These are phyloP conservation scores for Talaromyces funiculosus DNA, from an alignment of 2,329 filamentous ascomycete species.

Conservation along the genomic window DNA sequence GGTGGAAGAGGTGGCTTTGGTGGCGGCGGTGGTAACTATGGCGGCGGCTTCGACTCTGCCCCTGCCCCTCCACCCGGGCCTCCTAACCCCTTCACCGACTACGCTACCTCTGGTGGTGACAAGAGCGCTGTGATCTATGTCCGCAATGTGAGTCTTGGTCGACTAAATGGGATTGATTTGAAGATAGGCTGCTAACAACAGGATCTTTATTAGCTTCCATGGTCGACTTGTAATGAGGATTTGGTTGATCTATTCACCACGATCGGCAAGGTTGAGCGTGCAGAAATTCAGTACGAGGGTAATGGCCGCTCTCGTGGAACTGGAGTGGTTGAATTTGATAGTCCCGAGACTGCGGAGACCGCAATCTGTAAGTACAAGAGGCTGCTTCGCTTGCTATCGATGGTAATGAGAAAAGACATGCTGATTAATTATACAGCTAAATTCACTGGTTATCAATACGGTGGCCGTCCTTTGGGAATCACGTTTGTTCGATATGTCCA, in stretches of 20 bases:
- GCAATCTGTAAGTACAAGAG: constrained; percentile 59
- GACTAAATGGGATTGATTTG: background rate
- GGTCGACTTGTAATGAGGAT: constrained; percentile 98
- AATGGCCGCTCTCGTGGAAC: constrained; percentile 92
- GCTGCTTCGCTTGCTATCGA: background rate
- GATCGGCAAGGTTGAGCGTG: constrained; percentile 94
- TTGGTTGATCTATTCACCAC: constrained; percentile 94
- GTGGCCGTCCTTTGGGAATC: constrained; percentile 85
- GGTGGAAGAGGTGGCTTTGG: constrained; percentile 44
- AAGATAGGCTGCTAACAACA: background rate
- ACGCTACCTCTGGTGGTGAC: constrained; percentile 79
- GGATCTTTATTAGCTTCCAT: constrained; percentile 65
- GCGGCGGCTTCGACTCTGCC: constrained; percentile 39
- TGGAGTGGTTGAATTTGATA: constrained; percentile 93
- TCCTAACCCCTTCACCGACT: constrained; percentile 90
- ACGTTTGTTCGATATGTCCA: constrained; percentile 92
- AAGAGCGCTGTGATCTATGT: constrained; percentile 84
- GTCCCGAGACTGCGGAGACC: constrained; percentile 76
- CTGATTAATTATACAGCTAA: constrained; percentile 53
- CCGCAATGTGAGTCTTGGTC: constrained; percentile 70
- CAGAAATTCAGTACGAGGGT: constrained; percentile 98
- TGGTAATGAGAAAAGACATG: background rate
- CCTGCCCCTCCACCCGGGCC: constrained; percentile 48
- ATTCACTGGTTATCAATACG: constrained; percentile 97
- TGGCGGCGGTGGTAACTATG: constrained; percentile 46